Evolutionary conservation across 345 rosid species (phyloP), one percentile per base, ranked within the genome.

Genomic region (Populus euphratica): DNA sequence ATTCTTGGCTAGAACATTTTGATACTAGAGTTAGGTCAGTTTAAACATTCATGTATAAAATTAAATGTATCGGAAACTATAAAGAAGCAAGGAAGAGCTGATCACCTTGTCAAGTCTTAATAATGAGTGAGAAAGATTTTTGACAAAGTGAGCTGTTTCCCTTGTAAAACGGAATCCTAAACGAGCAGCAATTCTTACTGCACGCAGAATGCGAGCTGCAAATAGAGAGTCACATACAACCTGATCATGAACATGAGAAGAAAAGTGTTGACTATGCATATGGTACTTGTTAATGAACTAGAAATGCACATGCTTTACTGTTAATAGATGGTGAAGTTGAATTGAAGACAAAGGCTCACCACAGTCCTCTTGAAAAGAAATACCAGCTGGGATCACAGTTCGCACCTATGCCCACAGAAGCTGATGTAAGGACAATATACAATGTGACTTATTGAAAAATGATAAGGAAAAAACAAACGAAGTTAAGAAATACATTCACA

Each of bases 131-230:
- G 97, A 86, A 59, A 91, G 84, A 43, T 83, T 83, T 85, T 87
- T 96, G 18, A 94, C 74, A 86, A 75, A 88, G 76, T 84, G 90
- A 85, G 99, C 90, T 69, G 93, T 94, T 84, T 96, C 98, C 81
- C 81, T 89, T 59, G 98, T 84, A 75, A 96, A 88, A 36, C 84
- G 85, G 81, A 96, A 96, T 76, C 89, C 94, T 85, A 93, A 87
- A 59, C 91, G 91, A 3, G 96, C 91, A 31, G 92, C 88, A 77
- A 91, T 71, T 84, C 97, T 91, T 75, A 90, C 80, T 47, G 89
- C 97, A 76, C 96, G 91, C 73, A 91, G 88, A 78, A 93, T 93
- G 49, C 96, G 91, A 86, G 97, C 97, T 93, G 88, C 56, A 89
- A 85, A 83, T 79, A 75, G 52, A 52, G 81, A n/a, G 44, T 47